Evolutionary conservation across 306 rosid species (phyloP).

Genomic region (Spatholobus suberectus): DNA sequence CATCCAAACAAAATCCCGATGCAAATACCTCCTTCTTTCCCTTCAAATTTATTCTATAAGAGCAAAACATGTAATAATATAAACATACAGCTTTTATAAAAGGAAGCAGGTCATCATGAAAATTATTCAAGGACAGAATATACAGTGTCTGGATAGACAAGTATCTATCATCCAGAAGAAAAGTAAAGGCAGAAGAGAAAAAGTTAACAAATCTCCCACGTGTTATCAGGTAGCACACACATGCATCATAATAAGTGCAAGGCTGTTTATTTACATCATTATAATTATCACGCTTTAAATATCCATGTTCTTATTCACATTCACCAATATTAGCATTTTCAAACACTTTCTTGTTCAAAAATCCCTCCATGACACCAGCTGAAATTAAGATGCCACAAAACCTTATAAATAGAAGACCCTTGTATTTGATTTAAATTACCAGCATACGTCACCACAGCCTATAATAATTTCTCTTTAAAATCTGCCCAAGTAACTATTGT

Average conservation of each 20-base stretch:
- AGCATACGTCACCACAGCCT: not conserved
- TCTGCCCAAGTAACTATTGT: not conserved
- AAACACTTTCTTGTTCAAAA: not conserved
- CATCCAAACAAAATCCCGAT: conserved; percentile 78
- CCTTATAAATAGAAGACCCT: not conserved
- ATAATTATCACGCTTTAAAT: conserved; percentile 1
- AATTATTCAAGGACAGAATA: conserved; percentile 23
- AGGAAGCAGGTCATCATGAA: conserved; percentile 27
- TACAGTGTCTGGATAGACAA: conserved; percentile 2
- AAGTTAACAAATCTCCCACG: not conserved
- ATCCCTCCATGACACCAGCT: not conserved
- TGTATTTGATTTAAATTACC: not conserved
- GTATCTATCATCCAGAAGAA: conserved; percentile 23
- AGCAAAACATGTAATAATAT: conserved; percentile 38
- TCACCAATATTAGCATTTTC: not conserved
- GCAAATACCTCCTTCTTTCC: conserved; percentile 65
- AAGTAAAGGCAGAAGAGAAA: conserved; percentile 3
- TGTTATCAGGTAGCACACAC: conserved; percentile 16
- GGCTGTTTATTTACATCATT: conserved; percentile 18
- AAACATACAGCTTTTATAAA: conserved; percentile 29
- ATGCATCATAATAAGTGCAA: not conserved
- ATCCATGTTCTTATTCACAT: not conserved
- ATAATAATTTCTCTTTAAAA: not conserved
- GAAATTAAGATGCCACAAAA: not conserved
- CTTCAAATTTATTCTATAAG: conserved; percentile 75